These are phyloP conservation scores for Moringa oleifera DNA, from an alignment of 345 rosid species.

Conservation along the genomic window DNA sequence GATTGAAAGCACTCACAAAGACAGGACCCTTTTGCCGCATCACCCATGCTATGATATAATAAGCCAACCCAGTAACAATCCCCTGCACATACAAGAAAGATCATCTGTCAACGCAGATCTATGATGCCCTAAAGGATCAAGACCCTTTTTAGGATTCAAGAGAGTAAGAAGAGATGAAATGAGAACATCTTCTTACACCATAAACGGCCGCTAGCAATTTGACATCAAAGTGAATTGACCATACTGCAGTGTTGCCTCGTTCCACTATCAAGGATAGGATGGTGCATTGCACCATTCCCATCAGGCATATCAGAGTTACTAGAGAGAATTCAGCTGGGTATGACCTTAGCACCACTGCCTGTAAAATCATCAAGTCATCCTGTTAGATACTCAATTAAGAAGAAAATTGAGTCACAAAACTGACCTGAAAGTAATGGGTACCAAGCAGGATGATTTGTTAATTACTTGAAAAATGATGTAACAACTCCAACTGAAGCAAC, in stretches of 20 bases:
- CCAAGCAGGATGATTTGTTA: no score
- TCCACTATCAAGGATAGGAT: slow-evolving; percentile 51
- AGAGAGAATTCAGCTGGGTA: slow-evolving; percentile 81
- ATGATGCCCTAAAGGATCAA: no score
- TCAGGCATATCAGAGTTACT: slow-evolving; percentile 64
- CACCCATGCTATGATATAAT: slow-evolving; percentile 36
- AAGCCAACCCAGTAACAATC: slow-evolving; percentile 36
- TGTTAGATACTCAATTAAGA: not conserved
- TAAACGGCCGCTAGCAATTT: slow-evolving; percentile 55
- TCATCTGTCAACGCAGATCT: no score
- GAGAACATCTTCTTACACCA: slow-evolving; percentile 74
- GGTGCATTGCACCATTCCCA: slow-evolving; percentile 60
- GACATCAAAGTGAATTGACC: slow-evolving; percentile 60
- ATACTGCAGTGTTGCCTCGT: slow-evolving; percentile 35
- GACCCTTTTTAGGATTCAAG: no score
- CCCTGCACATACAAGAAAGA: slow-evolving; percentile 31
- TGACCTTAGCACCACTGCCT: slow-evolving; percentile 67
- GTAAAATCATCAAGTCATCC: not conserved
- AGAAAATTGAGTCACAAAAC: not conserved
- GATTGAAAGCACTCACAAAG: slow-evolving; percentile 49
- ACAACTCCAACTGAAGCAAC: slow-evolving; percentile 56
- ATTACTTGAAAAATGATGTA: slow-evolving; percentile 64
- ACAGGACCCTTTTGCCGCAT: slow-evolving; percentile 51
- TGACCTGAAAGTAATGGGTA: not conserved
- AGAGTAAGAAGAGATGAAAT: no score